Evolutionary conservation across 139 green algal genomes (phyloP), one percentile per base, ranked within the genome.

Genomic region (Spirogloea muscicola): DNA sequence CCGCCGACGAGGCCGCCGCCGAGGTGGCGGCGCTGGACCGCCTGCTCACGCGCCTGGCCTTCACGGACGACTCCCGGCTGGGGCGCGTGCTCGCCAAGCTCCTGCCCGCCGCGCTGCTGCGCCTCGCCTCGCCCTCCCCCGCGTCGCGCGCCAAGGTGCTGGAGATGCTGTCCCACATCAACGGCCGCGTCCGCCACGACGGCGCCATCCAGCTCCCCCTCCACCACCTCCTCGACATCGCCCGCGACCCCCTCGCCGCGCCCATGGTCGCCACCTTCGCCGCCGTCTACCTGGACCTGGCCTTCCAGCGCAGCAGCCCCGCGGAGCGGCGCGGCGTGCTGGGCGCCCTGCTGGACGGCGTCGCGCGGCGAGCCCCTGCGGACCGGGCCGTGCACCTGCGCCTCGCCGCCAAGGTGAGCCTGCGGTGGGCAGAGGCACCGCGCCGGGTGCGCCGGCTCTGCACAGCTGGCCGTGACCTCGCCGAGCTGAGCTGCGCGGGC

Each of bases 91-190:
- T 96, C 2, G 58, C 38, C 2, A 85, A 83, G 58, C 78, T 96
- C 40, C 84, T 96, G 29, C 91, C 91, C 0, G 40, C 85, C 18
- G 87, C 91, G 3, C 80, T 96, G 4, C 44, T 39, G 1, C 80
- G 82, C 40, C 68, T 90, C 21, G 55, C 43, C 7, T 64, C 64
- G 13, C 42, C 49, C 13, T 49, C 84, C 43, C 38, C 77, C 1
- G 79, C 76, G 0, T 55, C 70, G 2, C 83, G 86, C 34, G 1
- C 1, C 37, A 59, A 96, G 89, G 86, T 96, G 55, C 61, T 97
- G 57, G 87, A 93, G 72, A 90, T 97, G 10, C 79, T 97, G 48
- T 75, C 65, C 3, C 93, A 97, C 76, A 84, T 93, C 34, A 97
- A 97, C 85, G 96, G 95, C 78, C 86, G 93, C 29, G 71, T 96